These are phyloP conservation scores for Dorcoceras hygrometricum DNA, from an alignment of 257 asterid species.

Conservation along the genomic window DNA sequence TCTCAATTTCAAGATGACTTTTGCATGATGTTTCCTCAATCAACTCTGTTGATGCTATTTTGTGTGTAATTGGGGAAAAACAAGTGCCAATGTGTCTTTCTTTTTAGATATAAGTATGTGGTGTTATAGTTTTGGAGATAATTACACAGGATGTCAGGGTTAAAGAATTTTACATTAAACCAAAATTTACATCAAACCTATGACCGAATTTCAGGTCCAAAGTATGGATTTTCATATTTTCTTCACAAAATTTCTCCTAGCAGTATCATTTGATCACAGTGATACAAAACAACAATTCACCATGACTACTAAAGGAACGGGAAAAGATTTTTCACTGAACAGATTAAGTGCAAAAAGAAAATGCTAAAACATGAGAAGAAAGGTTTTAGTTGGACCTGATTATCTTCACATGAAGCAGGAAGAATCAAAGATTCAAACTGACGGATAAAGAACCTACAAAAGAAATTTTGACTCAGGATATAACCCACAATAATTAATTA, in stretches of 20 bases:
- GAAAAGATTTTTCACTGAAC: constrained; percentile 6
- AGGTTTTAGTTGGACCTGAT: constrained; percentile 50
- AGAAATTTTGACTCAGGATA: constrained; percentile 23
- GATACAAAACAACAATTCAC: constrained; percentile 30
- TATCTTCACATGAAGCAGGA: constrained; percentile 53
- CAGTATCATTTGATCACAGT: constrained; percentile 31
- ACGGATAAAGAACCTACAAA: constrained; percentile 65
- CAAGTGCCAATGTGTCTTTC: not conserved
- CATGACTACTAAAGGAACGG: constrained; percentile 22
- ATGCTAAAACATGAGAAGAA: constrained; percentile 24
- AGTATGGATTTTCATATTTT: constrained; percentile 25
- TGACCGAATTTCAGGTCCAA: constrained; percentile 25
- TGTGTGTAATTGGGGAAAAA: not conserved
- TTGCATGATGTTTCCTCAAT: not conserved
- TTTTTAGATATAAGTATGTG: not conserved
- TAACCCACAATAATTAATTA: constrained; percentile 13
- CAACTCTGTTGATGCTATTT: not conserved
- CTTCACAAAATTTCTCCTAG: constrained; percentile 27
- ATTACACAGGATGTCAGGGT: not conserved
- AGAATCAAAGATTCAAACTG: constrained; percentile 48
- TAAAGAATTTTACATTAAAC: not conserved
- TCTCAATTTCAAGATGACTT: no score
- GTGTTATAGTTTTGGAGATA: no score
- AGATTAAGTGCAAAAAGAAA: not conserved
- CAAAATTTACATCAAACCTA: constrained; percentile 30